Conservation (phyloP, 1,284 basidiomycete species). For the Naganishia albida region DNA sequence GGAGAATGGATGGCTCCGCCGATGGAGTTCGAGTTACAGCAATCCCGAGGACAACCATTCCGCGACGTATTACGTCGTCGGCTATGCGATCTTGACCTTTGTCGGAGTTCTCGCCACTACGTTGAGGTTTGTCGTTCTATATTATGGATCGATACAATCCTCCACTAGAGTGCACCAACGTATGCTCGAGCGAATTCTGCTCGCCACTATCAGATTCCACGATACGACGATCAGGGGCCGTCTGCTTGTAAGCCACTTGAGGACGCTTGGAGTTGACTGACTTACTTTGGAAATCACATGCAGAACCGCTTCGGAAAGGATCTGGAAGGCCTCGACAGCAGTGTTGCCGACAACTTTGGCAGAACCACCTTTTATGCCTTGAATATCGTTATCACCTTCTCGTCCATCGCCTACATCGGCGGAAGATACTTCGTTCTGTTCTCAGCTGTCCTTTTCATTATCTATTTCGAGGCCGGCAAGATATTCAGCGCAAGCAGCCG, state of each 20-base stretch:
- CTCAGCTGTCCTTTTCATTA: conserved; percentile 60
- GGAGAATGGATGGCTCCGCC: conserved; percentile 82
- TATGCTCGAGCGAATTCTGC: conserved; percentile 80
- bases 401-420: conserved; percentile 76
- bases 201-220: conserved; percentile 89
- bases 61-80: conserved; percentile 70
- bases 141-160: conserved; percentile 69
- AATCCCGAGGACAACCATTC: conserved; percentile 52
- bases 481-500: conserved; percentile 83
- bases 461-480: conserved; percentile 60
- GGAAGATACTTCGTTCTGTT: conserved; percentile 71
- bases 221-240: conserved; percentile 87
- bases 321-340: conserved; percentile 87
- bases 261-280: neutral
- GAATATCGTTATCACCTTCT: conserved; percentile 49
- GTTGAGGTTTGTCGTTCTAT: conserved; percentile 48
- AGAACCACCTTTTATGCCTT: conserved; percentile 63
- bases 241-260: conserved; percentile 31
- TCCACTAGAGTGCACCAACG: conserved; percentile 70
- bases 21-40: conserved; percentile 33
- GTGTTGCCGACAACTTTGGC: conserved; percentile 80
- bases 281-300: neutral
- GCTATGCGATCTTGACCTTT: conserved; percentile 64
- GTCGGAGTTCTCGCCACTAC: conserved; percentile 45
- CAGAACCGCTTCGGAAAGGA: conserved; percentile 92